Evolutionary conservation across 768 basidiomycete genomes (phyloP), one percentile per base, ranked within the genome.

Genomic region (Podaxis sp.): DNA sequence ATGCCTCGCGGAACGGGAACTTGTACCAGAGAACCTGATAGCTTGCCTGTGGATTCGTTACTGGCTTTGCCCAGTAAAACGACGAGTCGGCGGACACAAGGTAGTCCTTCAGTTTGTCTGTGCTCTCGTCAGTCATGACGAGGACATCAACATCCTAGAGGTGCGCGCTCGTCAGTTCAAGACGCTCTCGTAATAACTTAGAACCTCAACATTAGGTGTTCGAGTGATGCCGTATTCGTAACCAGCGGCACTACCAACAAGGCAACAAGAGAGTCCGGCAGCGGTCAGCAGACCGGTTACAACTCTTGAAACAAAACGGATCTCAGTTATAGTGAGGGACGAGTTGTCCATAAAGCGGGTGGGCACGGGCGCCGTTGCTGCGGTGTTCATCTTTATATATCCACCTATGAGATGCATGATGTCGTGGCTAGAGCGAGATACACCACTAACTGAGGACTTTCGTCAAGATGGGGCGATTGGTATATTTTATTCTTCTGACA

Each of bases 61-160:
- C n/a, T 19, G 67, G 63, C 24, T 61, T 63, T 38, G 52, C 50
- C 36, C 64, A 64, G n/a, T 33, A 61, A 29, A 66, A 55, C 2
- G 62, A 55, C 6, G 47, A 33, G 13, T 59, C 36, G n/a, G 17
- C 9, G 3, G 57, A 50, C 15, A 51, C 57, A 40, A 60, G 59
- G 27, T 41, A 41, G 50, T 61, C 19, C 53, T 68, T 63, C 24
- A 66, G 37, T 22, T 63, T 63, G 9, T 52, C 46, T 24, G 58
- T 43, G 15, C 33, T 41, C 36, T 61, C 27, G 27, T 56, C 62
- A 11, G 66, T 38, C 25, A 68, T 59, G 25, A 58, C 64, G 13
- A 68, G 49, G 36, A 66, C 55, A 55, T 68, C 67, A 33, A 68
- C 64, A 43, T 68, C 67, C 67, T 68, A 54, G 8, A 25, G 29